A percentile compares a stretch with the other conserved stretches of the same genome.
phyloP scores from a whole-genome alignment of 1,284 basidiomycete genomes.

The Pascua guehoae region DNA sequence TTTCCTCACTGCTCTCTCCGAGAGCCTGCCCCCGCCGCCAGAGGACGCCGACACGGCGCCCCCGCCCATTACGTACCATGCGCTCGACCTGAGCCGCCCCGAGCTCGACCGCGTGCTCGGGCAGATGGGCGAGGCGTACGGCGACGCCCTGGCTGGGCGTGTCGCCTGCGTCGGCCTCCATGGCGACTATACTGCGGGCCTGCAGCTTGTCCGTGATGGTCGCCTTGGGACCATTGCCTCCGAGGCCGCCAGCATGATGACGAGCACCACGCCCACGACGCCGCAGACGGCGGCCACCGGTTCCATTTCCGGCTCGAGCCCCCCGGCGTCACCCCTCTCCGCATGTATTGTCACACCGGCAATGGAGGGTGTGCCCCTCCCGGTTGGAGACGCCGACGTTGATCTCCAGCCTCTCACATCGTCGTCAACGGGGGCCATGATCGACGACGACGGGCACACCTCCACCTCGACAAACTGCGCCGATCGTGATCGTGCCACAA shows the following conservation, averaged over 20 bases:
- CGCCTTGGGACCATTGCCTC: slow-evolving; percentile 30
- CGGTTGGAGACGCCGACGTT: slow-evolving; percentile 15
- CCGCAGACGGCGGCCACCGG: slow-evolving; percentile 1
- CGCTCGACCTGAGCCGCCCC: slow-evolving; percentile 83
- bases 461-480: neutral
- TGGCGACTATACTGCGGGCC: slow-evolving; percentile 81
- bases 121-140: slow-evolving; percentile 65
- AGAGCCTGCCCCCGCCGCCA: slow-evolving; percentile 41
- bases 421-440: neutral
- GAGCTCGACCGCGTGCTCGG: slow-evolving; percentile 79
- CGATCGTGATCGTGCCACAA: too few species aligned
- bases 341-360: slow-evolving; percentile 23
- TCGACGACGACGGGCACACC: neutral
- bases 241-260: slow-evolving; percentile 13
- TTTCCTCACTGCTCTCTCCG: slow-evolving; percentile 70
- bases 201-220: slow-evolving; percentile 54
- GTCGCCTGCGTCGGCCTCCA: slow-evolving; percentile 76
- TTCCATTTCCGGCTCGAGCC: neutral
- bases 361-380: slow-evolving; percentile 18
- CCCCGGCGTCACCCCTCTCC: slow-evolving; percentile 16
- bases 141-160: slow-evolving; percentile 63
- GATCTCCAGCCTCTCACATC: neutral
- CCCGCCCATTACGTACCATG: slow-evolving; percentile 77
- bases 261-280: neutral
- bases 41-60: slow-evolving; percentile 23